These are phyloP conservation scores for Colletotrichum sp. DNA, from an alignment of 2,329 filamentous ascomycete species.

Conservation along the genomic window DNA sequence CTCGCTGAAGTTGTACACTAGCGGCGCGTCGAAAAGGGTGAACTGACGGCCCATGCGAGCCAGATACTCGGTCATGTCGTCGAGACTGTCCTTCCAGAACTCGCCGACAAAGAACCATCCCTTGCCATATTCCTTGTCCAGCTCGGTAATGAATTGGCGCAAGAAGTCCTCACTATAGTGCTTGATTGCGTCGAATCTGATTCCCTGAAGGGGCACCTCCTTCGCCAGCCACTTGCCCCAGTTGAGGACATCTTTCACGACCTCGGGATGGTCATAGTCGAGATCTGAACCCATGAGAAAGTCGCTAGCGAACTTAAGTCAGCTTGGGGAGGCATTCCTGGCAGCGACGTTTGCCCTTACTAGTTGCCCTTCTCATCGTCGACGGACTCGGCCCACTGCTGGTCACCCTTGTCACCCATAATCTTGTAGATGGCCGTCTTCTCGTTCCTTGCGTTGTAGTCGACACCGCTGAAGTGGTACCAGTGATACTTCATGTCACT, in stretches of 20 bases:
- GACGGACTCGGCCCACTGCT: slow-evolving; percentile 67
- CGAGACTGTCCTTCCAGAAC: slow-evolving; percentile 43
- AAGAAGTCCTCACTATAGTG: slow-evolving; percentile 75
- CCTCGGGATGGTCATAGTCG: slow-evolving; percentile 69
- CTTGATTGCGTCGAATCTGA: slow-evolving; percentile 75
- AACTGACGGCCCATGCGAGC: slow-evolving; percentile 60
- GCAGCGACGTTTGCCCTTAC: slow-evolving; percentile 40
- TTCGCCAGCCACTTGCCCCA: slow-evolving; percentile 74
- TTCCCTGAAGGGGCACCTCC: slow-evolving; percentile 66
- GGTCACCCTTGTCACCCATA: slow-evolving; percentile 56
- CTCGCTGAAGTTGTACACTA: slow-evolving; percentile 71
- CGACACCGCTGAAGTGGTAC: slow-evolving; percentile 74
- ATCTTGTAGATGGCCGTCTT: slow-evolving; percentile 74
- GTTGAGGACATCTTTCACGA: slow-evolving; percentile 65
- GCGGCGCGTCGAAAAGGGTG: slow-evolving; percentile 69
- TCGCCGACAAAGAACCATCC: slow-evolving; percentile 44
- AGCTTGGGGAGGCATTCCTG: slow-evolving; percentile 28
- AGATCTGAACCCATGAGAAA: slow-evolving; percentile 78
- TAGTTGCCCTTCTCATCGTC: slow-evolving; percentile 69
- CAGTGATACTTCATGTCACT: slow-evolving; percentile 71
- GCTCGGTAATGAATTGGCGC: slow-evolving; percentile 63
- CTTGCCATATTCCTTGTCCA: slow-evolving; percentile 51
- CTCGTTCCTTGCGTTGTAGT: slow-evolving; percentile 65
- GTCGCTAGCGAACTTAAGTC: slow-evolving; percentile 65
- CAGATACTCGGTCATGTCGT: slow-evolving; percentile 37